Evolutionary conservation across 371 early-diverging fungal species (phyloP).

Genomic region (Mucor velutinosus): DNA sequence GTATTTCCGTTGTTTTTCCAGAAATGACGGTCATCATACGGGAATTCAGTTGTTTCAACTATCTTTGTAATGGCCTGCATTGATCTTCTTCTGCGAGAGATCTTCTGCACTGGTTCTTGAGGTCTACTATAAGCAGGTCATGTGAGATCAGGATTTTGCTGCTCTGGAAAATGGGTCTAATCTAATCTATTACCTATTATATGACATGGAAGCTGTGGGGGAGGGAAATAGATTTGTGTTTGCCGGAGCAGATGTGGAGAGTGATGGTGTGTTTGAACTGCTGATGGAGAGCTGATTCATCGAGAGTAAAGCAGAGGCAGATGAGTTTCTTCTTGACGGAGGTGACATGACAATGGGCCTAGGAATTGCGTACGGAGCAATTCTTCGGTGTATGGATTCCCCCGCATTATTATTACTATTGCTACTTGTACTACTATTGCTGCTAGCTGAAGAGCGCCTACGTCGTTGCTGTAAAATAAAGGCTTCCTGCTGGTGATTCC

Average conservation of each 20-base stretch:
- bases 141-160: not conserved
- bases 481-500: conserved; percentile 7
- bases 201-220: not conserved
- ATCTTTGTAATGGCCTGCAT: conserved; percentile 30
- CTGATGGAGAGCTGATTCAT: conserved; percentile 10
- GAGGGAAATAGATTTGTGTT: conserved; percentile 4
- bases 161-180: not conserved
- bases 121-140: not conserved
- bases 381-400: conserved; percentile 16
- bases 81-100: conserved; percentile 23
- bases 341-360: conserved; percentile 10
- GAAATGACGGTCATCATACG: conserved; percentile 24
- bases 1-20: conserved; percentile 32
- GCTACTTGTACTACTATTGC: conserved; percentile 16
- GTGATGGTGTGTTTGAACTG: not conserved
- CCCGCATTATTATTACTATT: conserved; percentile 11
- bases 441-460: conserved; percentile 11
- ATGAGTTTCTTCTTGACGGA: conserved; percentile 13
- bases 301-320: conserved; percentile 6
- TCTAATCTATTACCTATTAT: conserved; percentile 9
- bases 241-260: conserved; percentile 7
- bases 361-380: conserved; percentile 16
- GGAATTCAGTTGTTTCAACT: conserved; percentile 21
- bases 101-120: not conserved
- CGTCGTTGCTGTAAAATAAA: not conserved